Percentiles rank a stretch among this genome's conserved stretches.
Conservation (phyloP, 2,329 filamentous ascomycete species). For the Microdochium bolleyi region DNA sequence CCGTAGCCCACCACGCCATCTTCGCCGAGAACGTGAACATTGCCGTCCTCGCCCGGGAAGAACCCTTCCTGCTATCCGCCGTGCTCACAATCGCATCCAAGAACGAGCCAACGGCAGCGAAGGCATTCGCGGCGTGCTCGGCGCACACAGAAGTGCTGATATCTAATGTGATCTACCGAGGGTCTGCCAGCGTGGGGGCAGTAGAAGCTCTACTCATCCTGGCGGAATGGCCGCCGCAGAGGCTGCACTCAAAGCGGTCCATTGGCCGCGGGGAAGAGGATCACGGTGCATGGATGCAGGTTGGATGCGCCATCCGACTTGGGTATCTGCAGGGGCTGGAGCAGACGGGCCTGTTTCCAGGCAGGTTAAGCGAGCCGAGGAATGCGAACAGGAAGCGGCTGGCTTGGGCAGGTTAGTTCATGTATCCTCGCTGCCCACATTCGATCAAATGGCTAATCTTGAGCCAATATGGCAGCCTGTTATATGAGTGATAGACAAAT, state of each 20-base stretch:
- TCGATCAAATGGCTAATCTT: neutral
- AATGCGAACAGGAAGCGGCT: constrained; percentile 55
- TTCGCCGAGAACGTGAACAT: constrained; percentile 42
- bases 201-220: constrained; percentile 63
- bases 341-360: constrained; percentile 56
- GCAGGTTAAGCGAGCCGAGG: constrained; percentile 49
- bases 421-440: neutral
- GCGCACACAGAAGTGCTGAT: constrained; percentile 64
- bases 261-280: constrained; percentile 68
- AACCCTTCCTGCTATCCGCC: constrained; percentile 61
- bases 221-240: constrained; percentile 66
- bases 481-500: constrained; percentile 62
- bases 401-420: constrained; percentile 53
- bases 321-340: constrained; percentile 65
- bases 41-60: constrained; percentile 47
- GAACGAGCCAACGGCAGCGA: constrained; percentile 55
- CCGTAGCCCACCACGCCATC: constrained; percentile 54
- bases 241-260: constrained; percentile 50
- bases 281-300: constrained; percentile 70
- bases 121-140: constrained; percentile 58
- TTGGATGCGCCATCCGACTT: constrained; percentile 60
- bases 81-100: constrained; percentile 65
- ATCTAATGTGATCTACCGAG: constrained; percentile 57
- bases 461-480: constrained; percentile 32
- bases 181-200: constrained; percentile 60